A percentile compares a stretch with the other conserved stretches of the same genome.
Evolutionary conservation across 371 early-diverging fungal species (phyloP).

Genomic region (Mucor mucedo): DNA sequence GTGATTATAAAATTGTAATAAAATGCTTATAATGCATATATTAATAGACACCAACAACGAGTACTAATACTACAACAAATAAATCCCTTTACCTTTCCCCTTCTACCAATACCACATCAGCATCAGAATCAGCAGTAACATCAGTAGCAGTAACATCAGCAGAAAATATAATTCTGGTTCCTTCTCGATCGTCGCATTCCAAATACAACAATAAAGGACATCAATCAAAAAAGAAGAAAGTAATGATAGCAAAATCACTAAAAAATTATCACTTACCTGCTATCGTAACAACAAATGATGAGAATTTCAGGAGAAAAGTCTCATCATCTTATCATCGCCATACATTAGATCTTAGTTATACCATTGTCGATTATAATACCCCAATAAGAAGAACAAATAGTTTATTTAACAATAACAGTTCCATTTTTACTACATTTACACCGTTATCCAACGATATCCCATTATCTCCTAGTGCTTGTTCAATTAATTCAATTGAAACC

Average conservation of each 20-base stretch:
- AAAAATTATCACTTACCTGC: conserved; percentile 7
- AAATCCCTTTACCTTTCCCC: conserved; percentile 11
- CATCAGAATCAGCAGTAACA: not conserved
- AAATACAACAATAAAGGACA: conserved; percentile 6
- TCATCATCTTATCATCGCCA: not conserved
- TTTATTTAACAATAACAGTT: conserved; percentile 11
- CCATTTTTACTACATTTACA: conserved; percentile 18
- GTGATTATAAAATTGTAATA: not conserved
- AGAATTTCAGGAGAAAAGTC: conserved; percentile 14
- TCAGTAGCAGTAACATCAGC: too few species aligned
- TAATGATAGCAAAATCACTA: conserved; percentile 7
- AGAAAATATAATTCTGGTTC: conserved; percentile 1
- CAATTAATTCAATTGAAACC: not conserved
- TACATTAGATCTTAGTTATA: not conserved
- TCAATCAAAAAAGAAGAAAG: conserved; percentile 10
- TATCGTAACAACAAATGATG: not conserved
- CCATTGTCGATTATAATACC: not conserved
- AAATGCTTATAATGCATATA: conserved; percentile 6
- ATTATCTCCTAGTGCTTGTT: not conserved
- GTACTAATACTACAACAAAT: conserved; percentile 6
- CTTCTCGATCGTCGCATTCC: conserved; percentile 19
- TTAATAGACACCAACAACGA: conserved; percentile 7
- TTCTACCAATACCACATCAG: not conserved
- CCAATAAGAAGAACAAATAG: conserved; percentile 19
- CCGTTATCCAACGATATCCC: not conserved